Base-by-base conservation (phyloP, 495 filamentous ascomycete species). In the Daldinia vernicosa region DNA sequence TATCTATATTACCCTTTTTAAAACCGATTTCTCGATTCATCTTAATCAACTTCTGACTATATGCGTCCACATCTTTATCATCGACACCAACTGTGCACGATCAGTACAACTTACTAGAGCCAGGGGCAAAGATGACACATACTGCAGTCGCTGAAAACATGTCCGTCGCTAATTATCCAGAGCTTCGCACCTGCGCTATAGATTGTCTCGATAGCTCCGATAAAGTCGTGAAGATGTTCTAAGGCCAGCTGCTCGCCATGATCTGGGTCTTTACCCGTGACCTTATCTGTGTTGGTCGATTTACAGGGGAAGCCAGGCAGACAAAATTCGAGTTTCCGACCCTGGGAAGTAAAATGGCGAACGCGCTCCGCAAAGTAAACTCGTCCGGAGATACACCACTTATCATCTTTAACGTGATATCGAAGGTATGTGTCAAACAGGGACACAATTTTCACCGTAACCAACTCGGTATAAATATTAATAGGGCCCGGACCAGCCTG, bases 81-180 rank as follows among this genome's bases (percentile, higher is more conserved):
- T 81, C 75, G 11, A 79, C 81, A 3, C 81, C 81, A 55, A 83
- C 77, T 79, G 51, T 28, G 9, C 40, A 37, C 1, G 14, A 15
- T 70, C 50, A 66, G 43, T 43, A 32, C 0, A 8, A 11, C 4
- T 11, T 19, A 7, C 0, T n/a, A 37, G 0, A 6, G 43, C n/a
- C 7, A 14, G 37, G 9, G 11, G 6, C n/a, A n/a, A 9, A 17
- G 6, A 51, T 24, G 11, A 15, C 30, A 56, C 75, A 66, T 56
- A 74, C 77, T 80, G 66, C 80, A 81, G 61, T 82, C 80, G 43
- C 77, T 80, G 27, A 83, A 82, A 19, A 83, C 79, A 67, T 83
- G 81, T 19, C 80, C 80, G 26, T 83, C 80, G 54, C 79, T 81
- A 52, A 82, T 74, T 28, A 82, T 72, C 71, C 71, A 78, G 12